A percentile compares a stretch with the other conserved stretches of the same genome.
These are phyloP conservation scores for Acer saccharum DNA, from an alignment of 345 rosid species.

Conservation along the genomic window DNA sequence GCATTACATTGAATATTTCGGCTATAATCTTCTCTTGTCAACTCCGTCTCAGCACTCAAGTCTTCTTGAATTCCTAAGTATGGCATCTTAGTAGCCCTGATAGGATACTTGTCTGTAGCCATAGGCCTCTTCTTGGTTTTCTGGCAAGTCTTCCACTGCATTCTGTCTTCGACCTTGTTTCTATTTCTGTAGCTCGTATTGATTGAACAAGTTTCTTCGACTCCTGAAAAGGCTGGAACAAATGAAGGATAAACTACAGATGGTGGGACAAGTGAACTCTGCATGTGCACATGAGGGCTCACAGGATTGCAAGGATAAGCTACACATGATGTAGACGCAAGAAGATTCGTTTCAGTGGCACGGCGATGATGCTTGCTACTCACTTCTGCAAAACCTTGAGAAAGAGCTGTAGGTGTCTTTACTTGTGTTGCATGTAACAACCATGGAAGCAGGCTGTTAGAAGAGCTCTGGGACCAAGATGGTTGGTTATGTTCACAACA, in stretches of 20 bases:
- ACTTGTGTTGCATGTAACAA: conserved; percentile 28
- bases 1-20: conserved; percentile 9
- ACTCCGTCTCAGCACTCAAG: conserved; percentile 16
- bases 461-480: conserved; percentile 33
- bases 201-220: conserved; percentile 26
- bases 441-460: conserved; percentile 44
- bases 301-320: conserved; percentile 20
- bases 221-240: conserved; percentile 28
- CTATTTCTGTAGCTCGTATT: conserved; percentile 31
- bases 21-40: conserved; percentile 18
- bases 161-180: conserved; percentile 22
- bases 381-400: conserved; percentile 25
- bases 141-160: conserved; percentile 24
- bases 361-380: conserved; percentile 19
- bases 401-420: conserved; percentile 22
- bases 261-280: conserved; percentile 32
- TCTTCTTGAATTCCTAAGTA: conserved; percentile 36
- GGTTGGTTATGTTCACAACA: conserved; percentile 30
- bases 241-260: conserved; percentile 26
- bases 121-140: conserved; percentile 43
- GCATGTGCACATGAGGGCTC: conserved; percentile 19
- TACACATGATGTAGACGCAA: conserved; percentile 8
- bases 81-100: conserved; percentile 31
- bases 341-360: conserved; percentile 22
- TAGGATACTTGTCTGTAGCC: conserved; percentile 20